phyloP scores from a whole-genome alignment of 1,284 basidiomycete species.

The Boletus semigastroideus region DNA sequence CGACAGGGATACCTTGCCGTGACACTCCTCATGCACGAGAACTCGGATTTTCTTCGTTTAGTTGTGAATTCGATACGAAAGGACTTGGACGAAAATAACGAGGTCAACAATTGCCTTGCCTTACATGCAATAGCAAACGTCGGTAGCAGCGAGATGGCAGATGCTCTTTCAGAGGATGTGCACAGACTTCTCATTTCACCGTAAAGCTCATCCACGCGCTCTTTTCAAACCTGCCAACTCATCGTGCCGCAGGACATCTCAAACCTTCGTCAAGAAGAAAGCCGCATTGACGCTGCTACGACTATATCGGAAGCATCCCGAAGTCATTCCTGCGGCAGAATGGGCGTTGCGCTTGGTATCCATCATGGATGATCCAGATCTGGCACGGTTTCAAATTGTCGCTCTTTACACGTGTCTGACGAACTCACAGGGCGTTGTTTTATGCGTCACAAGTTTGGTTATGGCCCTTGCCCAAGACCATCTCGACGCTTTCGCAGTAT shows the following conservation, averaged over 20 bases:
- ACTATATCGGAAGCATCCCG: constrained; percentile 94
- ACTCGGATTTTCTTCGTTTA: constrained; percentile 92
- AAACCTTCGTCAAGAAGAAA: constrained; percentile 97
- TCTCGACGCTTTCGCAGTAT: constrained; percentile 85
- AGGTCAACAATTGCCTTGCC: constrained; percentile 95
- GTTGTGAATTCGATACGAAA: constrained; percentile 99
- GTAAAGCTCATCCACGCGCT: constrained; percentile 49
- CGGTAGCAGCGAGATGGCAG: constrained; percentile 97
- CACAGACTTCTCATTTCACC: constrained; percentile 95
- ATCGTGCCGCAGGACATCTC: constrained; percentile 72
- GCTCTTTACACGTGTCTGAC: constrained; percentile 9
- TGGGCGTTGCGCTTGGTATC: constrained; percentile 96
- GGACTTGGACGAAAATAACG: constrained; percentile 93
- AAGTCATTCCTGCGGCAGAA: constrained; percentile 89
- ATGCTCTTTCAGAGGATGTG: constrained; percentile 90
- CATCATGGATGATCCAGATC: constrained; percentile 91
- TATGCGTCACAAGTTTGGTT: constrained; percentile 93
- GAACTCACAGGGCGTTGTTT: constrained; percentile 77
- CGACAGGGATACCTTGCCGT: constrained; percentile 93
- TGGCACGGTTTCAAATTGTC: constrained; percentile 48
- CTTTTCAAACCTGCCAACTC: constrained; percentile 1
- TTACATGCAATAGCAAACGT: constrained; percentile 98
- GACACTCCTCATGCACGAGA: constrained; percentile 97
- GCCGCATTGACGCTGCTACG: constrained; percentile 92
- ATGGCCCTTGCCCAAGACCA: constrained; percentile 94